phyloP scores from a whole-genome alignment of 176 grass and related monocot genomes.

The Elymus sibiricus region DNA sequence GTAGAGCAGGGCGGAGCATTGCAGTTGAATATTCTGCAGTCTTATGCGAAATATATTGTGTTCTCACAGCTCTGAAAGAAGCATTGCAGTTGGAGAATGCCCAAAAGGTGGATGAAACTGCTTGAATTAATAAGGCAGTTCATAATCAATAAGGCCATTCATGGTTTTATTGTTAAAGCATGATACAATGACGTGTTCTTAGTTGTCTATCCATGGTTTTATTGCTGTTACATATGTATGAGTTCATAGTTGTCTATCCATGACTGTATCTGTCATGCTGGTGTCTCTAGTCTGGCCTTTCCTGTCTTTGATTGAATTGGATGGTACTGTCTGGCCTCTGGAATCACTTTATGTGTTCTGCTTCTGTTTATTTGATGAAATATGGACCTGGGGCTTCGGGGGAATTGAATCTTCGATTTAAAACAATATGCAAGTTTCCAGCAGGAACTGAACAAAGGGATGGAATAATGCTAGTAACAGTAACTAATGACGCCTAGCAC shows the following conservation, averaged over 20 bases:
- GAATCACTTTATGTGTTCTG: neutral
- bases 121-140: neutral
- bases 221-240: neutral
- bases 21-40: neutral
- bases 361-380: constrained; percentile 10
- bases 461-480: neutral
- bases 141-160: neutral
- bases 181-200: neutral
- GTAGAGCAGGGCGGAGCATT: neutral
- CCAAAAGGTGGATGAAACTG: neutral
- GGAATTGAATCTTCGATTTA: neutral
- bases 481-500: neutral
- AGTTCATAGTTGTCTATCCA: neutral
- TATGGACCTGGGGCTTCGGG: neutral
- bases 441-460: neutral
- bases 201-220: neutral
- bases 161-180: neutral
- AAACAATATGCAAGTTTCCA: constrained; percentile 20
- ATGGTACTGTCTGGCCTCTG: neutral
- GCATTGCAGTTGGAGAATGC: neutral
- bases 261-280: neutral
- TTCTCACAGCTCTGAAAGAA: neutral
- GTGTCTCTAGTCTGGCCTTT: neutral
- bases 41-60: neutral
- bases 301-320: neutral